A percentile compares a stretch with the other conserved stretches of the same genome.
phyloP scores from a whole-genome alignment of 1,284 basidiomycete species.

The Papiliotrema flavescens region DNA sequence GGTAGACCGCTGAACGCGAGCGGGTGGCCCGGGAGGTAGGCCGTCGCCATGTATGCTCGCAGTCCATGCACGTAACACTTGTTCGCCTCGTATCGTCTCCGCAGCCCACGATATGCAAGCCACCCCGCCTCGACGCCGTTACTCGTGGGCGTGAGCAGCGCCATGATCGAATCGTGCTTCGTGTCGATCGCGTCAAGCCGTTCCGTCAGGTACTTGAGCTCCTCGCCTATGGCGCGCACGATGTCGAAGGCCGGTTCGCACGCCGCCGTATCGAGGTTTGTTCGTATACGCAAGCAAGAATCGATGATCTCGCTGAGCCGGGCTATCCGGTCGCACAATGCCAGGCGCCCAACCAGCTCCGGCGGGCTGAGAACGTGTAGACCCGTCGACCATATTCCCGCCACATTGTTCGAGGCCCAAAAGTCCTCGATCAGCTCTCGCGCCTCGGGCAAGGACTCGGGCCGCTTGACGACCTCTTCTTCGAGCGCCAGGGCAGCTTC shows the following conservation, averaged over 20 bases:
- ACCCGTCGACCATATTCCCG: slow-evolving; percentile 15
- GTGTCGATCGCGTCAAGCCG: slow-evolving; percentile 26
- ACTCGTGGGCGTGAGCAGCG: slow-evolving; percentile 11
- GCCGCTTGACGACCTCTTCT: slow-evolving; percentile 17
- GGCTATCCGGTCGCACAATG: slow-evolving; percentile 32
- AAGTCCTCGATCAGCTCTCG: slow-evolving; percentile 15
- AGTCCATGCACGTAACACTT: slow-evolving; percentile 29
- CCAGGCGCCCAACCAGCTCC: slow-evolving; percentile 30
- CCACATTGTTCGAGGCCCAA: slow-evolving; percentile 8
- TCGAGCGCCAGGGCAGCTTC: slow-evolving; percentile 29
- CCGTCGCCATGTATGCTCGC: slow-evolving; percentile 32
- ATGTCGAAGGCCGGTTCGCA: slow-evolving; percentile 23
- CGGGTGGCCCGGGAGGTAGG: slow-evolving; percentile 31
- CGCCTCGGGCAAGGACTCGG: slow-evolving; percentile 15
- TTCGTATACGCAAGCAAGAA: slow-evolving; percentile 19
- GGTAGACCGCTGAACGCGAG: slow-evolving; percentile 30
- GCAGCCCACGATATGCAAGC: slow-evolving; percentile 31
- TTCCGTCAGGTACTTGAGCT: slow-evolving; percentile 25
- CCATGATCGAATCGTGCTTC: slow-evolving; percentile 31
- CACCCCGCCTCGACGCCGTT: slow-evolving; percentile 23
- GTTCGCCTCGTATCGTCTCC: slow-evolving; percentile 30
- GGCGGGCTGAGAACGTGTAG: slow-evolving; percentile 11
- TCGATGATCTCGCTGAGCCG: slow-evolving; percentile 34
- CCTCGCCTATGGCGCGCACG: slow-evolving; percentile 22
- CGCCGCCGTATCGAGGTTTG: slow-evolving; percentile 23